Base-by-base conservation (phyloP, 306 rosid genomes). In the Quercus parvula region DNA sequence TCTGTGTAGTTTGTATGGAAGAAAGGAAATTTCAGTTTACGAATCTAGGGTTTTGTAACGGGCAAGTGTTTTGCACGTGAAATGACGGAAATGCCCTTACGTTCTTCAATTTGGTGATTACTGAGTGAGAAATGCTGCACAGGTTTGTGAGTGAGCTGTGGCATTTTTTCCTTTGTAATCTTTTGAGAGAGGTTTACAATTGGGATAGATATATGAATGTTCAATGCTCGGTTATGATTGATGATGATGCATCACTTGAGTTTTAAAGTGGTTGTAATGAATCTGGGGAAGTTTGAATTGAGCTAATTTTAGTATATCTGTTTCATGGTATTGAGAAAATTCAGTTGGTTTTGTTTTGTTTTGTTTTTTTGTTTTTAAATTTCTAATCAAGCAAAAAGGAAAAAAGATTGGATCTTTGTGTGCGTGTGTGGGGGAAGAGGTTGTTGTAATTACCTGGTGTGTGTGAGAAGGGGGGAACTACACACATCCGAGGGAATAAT, bases 81-180 rank as follows among this genome's bases (percentile, higher is more conserved):
- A 62, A 82, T 71, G 74, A 77, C 85, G 51, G 15, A 49, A 56
- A 44, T 74, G 52, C 67, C 85, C 82, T 66, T 57, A 1, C 4
- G 44, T 14, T 0, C 17, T 61, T 46, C 27, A 5, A 8, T 41
- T 33, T 41, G 46, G 63, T 70, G n/a, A 10, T 30, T 75, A 54
- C 19, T 76, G 30, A 51, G 4, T 11, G 35, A 51, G 28, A 46
- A 49, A 49, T 49, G 28, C 3, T 10, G 0, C 31, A 44, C 24
- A 3, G n/a, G 49, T n/a, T 38, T 28, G 66, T 72, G 14, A 44
- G 41, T 72, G n/a, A 44, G 41, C 25, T 55, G 41, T 49, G 54
- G 4, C 54, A 49, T 12, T 4, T 31, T 33, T 66, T 66, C 3
- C 24, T 3, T 6, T 7, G 3, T 19, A 18, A 30, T 41, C 9